Conservation (phyloP, 2,329 filamentous ascomycete species). For the Fusarium stilboides region DNA sequence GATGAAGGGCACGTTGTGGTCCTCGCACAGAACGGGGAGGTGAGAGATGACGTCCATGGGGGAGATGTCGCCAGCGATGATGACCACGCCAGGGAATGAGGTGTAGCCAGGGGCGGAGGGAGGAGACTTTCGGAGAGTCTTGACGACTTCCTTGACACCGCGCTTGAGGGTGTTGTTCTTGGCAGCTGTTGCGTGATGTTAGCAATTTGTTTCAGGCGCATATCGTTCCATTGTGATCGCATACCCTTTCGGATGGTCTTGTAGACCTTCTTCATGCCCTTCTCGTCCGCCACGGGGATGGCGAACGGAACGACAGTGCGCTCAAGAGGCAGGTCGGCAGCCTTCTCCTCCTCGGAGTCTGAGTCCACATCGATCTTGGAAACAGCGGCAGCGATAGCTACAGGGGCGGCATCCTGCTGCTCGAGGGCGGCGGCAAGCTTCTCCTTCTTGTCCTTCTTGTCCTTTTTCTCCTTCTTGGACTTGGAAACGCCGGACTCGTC, state of each 20-base stretch:
- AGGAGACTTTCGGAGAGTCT: constrained; percentile 94
- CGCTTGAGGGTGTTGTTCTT: constrained; percentile 97
- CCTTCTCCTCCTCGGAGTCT: constrained; percentile 63
- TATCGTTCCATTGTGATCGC: constrained; percentile 36
- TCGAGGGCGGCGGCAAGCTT: constrained; percentile 78
- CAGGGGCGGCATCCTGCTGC: constrained; percentile 65
- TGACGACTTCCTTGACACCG: constrained; percentile 99
- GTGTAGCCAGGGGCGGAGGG: constrained; percentile 75
- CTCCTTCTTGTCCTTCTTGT: constrained; percentile 82
- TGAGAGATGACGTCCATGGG: constrained; percentile 99
- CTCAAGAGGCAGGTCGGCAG: constrained; percentile 60
- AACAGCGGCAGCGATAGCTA: constrained; percentile 56
- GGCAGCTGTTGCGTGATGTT: constrained; percentile 74
- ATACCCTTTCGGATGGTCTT: constrained; percentile 71
- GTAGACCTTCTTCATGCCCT: constrained; percentile 76
- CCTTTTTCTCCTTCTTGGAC: constrained; percentile 72
- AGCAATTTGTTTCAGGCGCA: constrained; percentile 16
- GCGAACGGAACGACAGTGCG: constrained; percentile 86
- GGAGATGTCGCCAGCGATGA: constrained; percentile 97
- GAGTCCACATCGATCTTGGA: constrained; percentile 62
- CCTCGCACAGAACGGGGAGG: constrained; percentile 97
- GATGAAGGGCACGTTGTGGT: constrained; percentile 97
- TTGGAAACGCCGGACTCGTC: constrained; percentile 69
- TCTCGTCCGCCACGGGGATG: constrained; percentile 83
- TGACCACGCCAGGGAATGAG: constrained; percentile 80